Evolutionary conservation across 2,329 filamentous ascomycete species (phyloP).

Genomic region (Sporothrix mexicana): DNA sequence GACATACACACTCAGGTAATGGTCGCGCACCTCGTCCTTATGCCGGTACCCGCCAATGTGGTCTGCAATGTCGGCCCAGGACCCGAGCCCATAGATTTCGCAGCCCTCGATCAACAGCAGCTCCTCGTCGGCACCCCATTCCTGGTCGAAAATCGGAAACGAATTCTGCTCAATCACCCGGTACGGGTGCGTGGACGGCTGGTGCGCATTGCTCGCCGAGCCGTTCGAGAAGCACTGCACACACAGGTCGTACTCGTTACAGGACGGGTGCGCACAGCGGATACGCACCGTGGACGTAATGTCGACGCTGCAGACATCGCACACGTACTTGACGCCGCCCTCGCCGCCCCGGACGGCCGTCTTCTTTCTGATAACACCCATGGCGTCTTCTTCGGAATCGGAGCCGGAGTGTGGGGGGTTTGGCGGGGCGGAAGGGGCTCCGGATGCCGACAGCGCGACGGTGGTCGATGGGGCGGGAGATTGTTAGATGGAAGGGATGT

Average conservation of each 20-base stretch:
- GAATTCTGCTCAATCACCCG: conserved; percentile 98
- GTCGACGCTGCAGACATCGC: conserved; percentile 94
- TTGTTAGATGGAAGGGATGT: background rate
- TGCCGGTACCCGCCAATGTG: conserved; percentile 94
- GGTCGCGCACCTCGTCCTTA: conserved; percentile 94
- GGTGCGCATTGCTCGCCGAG: conserved; percentile 79
- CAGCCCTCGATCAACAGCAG: conserved; percentile 90
- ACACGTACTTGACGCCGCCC: conserved; percentile 92
- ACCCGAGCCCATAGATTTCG: conserved; percentile 94
- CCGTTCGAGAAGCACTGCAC: conserved; percentile 92
- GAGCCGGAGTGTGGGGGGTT: conserved; percentile 29
- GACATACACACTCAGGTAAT: conserved; percentile 89
- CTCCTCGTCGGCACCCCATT: conserved; percentile 98
- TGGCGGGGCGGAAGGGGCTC: conserved; percentile 35
- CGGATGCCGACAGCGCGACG: conserved; percentile 37
- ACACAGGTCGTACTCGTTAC: conserved; percentile 95
- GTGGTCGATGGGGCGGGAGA: background rate
- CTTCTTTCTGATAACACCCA: conserved; percentile 98
- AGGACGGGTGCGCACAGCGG: conserved; percentile 80
- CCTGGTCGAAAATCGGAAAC: conserved; percentile 90
- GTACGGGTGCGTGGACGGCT: conserved; percentile 84
- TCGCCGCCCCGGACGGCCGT: conserved; percentile 83
- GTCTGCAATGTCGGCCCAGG: conserved; percentile 97
- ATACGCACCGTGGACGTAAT: conserved; percentile 99
- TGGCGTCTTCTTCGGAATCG: conserved; percentile 48